Base-by-base conservation (phyloP, 768 basidiomycete species). In the Inosperma sp. region DNA sequence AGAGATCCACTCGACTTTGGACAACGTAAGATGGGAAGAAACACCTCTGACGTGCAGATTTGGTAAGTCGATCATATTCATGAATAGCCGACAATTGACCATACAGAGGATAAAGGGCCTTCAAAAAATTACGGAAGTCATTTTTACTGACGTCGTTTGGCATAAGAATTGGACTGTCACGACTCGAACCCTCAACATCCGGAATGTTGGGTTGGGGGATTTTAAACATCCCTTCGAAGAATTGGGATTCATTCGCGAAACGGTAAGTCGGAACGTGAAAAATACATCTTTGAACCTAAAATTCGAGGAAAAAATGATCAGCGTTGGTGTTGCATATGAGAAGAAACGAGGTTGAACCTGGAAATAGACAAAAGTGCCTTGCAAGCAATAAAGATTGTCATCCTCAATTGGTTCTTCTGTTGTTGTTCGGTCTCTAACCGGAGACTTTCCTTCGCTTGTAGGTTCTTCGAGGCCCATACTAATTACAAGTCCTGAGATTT, bases 1-100 rank as follows among this genome's bases (percentile, higher is more conserved):
- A 0, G 69, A 63, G 13, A 67, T 55, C 77, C 74, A 75, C 43
- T 64, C 63, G 6, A 64, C 61, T 12, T 54, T 52, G 12, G 39
- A 49, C 3, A 60, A 45, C 19, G 12, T 9, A 6, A 53, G 40
- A 17, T 48, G 14, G 10, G 39, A 22, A 2, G 49, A 34, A 17
- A 48, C 33, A 7, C 42, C 25, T 26, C 51, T 51, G 22, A 5
- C n/a, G n/a, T n/a, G n/a, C n/a, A n/a, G n/a, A 34, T 29, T 29
- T 5, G 12, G 26, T 5, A 13, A 0, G 19, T 13, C 10, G 27
- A 29, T 26, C 21, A 22, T 30, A 5, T 7, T 29, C 34, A 8
- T 35, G 19, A 26, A 27, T n/a, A n/a, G n/a, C n/a, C n/a, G n/a
- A n/a, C 16, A 9, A 42, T n/a, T 26, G 26, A 9, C n/a, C 51